These are phyloP conservation scores for Syzygium syzygioides DNA, from an alignment of 441 rosid species.

Conservation along the genomic window DNA sequence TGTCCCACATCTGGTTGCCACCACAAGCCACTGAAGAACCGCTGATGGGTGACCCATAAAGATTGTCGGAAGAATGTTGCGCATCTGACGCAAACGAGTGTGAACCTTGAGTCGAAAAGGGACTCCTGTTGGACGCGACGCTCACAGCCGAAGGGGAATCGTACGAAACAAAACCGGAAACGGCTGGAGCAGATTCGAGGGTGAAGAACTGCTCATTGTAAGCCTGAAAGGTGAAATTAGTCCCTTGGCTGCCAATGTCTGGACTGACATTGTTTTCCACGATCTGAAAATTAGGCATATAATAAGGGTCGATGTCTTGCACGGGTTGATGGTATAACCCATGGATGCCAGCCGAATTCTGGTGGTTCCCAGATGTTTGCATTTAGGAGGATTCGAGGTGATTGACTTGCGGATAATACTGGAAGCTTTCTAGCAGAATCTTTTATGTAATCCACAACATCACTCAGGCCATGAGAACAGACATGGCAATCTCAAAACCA, in stretches of 20 bases:
- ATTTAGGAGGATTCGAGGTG: background rate
- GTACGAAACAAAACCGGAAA: background rate
- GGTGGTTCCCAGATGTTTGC: background rate
- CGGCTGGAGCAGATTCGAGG: background rate
- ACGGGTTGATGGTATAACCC: slow-evolving; percentile 1
- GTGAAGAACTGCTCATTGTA: background rate
- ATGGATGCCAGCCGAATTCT: background rate
- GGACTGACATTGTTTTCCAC: background rate
- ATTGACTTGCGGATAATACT: background rate
- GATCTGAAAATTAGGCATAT: background rate
- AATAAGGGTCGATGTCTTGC: background rate
- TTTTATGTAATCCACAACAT: background rate
- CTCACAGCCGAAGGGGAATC: slow-evolving; percentile 3
- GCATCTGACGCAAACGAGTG: background rate
- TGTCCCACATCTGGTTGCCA: background rate
- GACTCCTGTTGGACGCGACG: background rate
- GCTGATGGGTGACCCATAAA: background rate
- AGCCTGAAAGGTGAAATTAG: slow-evolving; percentile 1
- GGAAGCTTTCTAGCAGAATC: background rate
- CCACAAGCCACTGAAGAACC: background rate
- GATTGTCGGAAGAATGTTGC: background rate
- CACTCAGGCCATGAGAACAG: background rate
- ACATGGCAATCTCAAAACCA: background rate
- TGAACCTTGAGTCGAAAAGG: background rate
- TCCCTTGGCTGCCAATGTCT: background rate